Evolutionary conservation across 169 alveolate genomes (phyloP).

Genomic region (Eimeria sp.): DNA sequence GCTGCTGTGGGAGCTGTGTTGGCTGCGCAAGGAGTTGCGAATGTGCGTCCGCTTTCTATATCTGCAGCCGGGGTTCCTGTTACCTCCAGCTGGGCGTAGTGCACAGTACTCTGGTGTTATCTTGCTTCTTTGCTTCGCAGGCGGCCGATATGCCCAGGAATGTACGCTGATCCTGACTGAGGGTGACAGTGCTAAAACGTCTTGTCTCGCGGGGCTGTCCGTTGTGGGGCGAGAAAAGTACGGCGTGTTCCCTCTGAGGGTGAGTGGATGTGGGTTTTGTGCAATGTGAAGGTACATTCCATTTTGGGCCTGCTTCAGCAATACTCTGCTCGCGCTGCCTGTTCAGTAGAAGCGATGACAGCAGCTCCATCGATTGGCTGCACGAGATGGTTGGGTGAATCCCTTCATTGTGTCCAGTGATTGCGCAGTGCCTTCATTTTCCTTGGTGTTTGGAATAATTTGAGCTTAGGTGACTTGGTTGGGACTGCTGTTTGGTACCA

Average conservation of each 20-base stretch:
- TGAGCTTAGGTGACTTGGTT: background rate
- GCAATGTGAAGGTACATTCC: background rate
- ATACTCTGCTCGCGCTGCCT: background rate
- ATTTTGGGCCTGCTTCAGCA: background rate
- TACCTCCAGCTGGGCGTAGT: background rate
- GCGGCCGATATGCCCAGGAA: conserved; percentile 95
- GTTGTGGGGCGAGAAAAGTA: conserved; percentile 99
- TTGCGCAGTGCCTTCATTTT: background rate
- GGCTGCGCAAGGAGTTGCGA: background rate
- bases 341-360: background rate
- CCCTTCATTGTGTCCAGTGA: background rate
- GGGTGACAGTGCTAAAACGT: conserved; percentile 99
- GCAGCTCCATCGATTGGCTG: background rate
- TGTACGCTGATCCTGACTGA: conserved; percentile 99
- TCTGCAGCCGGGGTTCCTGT: background rate
- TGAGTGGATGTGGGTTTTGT: background rate
- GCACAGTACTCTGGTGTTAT: background rate
- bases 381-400: background rate
- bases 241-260: conserved; percentile 99
- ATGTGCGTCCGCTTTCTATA: background rate
- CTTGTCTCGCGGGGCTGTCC: conserved; percentile 99
- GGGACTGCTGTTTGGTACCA: conserved; percentile 81
- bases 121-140: conserved; percentile 83
- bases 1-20: background rate
- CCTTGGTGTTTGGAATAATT: background rate